Percentiles rank a stretch among this genome's conserved stretches.
phyloP scores from a whole-genome alignment of 2,329 filamentous ascomycete species.

The Triangularia setosa region DNA sequence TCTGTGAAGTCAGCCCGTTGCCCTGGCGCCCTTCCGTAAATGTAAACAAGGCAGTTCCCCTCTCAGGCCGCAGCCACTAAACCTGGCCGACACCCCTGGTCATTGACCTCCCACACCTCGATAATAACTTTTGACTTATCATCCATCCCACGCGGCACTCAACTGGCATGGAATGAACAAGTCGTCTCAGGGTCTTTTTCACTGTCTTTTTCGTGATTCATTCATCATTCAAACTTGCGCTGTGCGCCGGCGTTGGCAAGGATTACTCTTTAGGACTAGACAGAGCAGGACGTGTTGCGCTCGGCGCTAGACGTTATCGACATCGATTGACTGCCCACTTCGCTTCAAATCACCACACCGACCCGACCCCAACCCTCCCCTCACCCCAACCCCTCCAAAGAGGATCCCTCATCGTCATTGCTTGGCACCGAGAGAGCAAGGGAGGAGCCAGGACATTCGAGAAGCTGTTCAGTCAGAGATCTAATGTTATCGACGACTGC shows the following conservation, averaged over 20 bases:
- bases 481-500: slow-evolving; percentile 30
- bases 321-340: neutral
- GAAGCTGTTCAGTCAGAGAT: slow-evolving; percentile 2
- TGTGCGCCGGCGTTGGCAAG: slow-evolving; percentile 21
- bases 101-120: slow-evolving; percentile 10
- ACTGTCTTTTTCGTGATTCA: slow-evolving; percentile 2
- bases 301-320: neutral
- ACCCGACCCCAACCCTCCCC: neutral
- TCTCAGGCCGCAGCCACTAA: slow-evolving; percentile 16
- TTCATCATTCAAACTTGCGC: slow-evolving; percentile 9
- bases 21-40: slow-evolving; percentile 20
- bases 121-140: neutral
- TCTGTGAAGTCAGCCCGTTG: neutral
- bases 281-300: neutral
- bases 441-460: neutral
- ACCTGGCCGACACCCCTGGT: slow-evolving; percentile 19
- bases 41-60: slow-evolving; percentile 23
- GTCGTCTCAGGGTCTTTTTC: slow-evolving; percentile 11
- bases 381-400: slow-evolving; percentile 4
- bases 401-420: neutral
- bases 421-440: neutral
- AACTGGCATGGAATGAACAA: slow-evolving; percentile 18
- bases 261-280: neutral
- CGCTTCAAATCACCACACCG: neutral
- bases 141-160: slow-evolving; percentile 17